Evolutionary conservation across 257 asterid genomes (phyloP), one percentile per base, ranked within the genome.

Genomic region (Avicennia marina): DNA sequence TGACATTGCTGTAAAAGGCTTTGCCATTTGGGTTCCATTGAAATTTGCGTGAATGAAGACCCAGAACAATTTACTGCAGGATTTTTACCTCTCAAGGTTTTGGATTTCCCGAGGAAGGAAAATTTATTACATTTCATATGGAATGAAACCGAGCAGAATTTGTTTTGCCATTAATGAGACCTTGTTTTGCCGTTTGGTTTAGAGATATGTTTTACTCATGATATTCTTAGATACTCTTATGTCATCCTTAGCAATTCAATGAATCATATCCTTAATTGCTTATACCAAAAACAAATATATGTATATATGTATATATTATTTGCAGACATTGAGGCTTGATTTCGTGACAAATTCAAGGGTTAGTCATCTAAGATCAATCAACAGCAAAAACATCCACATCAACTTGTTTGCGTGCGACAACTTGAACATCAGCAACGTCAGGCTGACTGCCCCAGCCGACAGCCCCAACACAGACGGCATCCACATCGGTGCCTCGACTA

Each of bases 401-500:
- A 76, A 77, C 39, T 56, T 83, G 32, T 64, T 75, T 16, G 75
- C 78, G 19, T 77, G 86, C 64, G 19, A 72, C 21, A 72, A 73
- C 29, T 78, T 66, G 21, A 55, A 41, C 63, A 5, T 83, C 45
- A 67, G 61, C 56, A 77, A 67, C 22, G 58, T 72, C 16, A 61
- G 56, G 7, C 21, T 74, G 39, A 19, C 31, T n/a, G 85, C 91
- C 4, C 53, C 74, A 0, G 65, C 45, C 19, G 26, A 64, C 9
- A 83, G 87, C 38, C 91, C 87, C 0, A 77, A 79, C 53, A 82
- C 87, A 0, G 90, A 82, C 11, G 90, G 87, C 6, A 69, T 82
- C 39, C 90, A 82, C 7, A 64, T 82, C 0, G 74, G 72, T 38
- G 20, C 53, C 11, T 82, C 90, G 9, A 60, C 24, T 0, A 55